phyloP scores from a whole-genome alignment of 2,329 filamentous ascomycete genomes.

The Colletotrichum tropicale region DNA sequence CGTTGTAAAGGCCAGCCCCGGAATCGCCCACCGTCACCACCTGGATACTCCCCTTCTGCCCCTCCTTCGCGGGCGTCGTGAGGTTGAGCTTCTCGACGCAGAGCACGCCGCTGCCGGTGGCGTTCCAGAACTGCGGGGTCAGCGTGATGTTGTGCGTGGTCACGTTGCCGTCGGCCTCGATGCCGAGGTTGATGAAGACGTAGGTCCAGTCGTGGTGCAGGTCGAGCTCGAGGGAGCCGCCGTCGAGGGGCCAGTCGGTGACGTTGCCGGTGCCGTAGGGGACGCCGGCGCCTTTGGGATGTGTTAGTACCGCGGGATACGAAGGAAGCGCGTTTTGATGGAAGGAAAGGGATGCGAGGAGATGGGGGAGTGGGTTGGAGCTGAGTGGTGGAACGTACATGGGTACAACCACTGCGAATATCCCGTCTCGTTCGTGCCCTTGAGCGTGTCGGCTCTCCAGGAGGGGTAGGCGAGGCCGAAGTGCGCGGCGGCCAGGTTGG shows the following conservation, averaged over 20 bases:
- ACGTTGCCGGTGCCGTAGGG: slow-evolving; percentile 46
- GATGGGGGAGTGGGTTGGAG: too few species aligned
- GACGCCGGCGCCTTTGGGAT: slow-evolving; percentile 49
- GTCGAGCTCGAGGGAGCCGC: slow-evolving; percentile 51
- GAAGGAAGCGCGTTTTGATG: not conserved
- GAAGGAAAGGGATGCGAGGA: not conserved
- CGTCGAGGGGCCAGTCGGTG: slow-evolving; percentile 58
- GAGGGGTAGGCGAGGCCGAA: slow-evolving; percentile 51
- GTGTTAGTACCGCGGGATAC: not conserved
- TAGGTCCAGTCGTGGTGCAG: slow-evolving; percentile 59
- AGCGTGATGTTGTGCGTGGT: slow-evolving; percentile 74
- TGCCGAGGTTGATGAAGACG: slow-evolving; percentile 57
- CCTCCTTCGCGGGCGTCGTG: slow-evolving; percentile 59
- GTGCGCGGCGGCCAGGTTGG: slow-evolving; percentile 48
- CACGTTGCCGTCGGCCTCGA: slow-evolving; percentile 48
- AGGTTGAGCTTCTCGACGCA: slow-evolving; percentile 67
- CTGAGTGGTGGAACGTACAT: slow-evolving; percentile 41
- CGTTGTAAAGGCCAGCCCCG: slow-evolving; percentile 70
- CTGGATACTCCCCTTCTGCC: slow-evolving; percentile 70
- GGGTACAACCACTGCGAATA: slow-evolving; percentile 57
- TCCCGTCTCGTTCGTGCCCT: slow-evolving; percentile 34
- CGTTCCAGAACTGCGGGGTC: slow-evolving; percentile 62
- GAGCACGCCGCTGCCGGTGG: slow-evolving; percentile 65
- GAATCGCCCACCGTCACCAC: slow-evolving; percentile 67
- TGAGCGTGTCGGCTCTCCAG: slow-evolving; percentile 54